These are phyloP conservation scores for Cutaneotrichosporon cavernicola DNA, from an alignment of 1,284 basidiomycete genomes.

Conservation along the genomic window DNA sequence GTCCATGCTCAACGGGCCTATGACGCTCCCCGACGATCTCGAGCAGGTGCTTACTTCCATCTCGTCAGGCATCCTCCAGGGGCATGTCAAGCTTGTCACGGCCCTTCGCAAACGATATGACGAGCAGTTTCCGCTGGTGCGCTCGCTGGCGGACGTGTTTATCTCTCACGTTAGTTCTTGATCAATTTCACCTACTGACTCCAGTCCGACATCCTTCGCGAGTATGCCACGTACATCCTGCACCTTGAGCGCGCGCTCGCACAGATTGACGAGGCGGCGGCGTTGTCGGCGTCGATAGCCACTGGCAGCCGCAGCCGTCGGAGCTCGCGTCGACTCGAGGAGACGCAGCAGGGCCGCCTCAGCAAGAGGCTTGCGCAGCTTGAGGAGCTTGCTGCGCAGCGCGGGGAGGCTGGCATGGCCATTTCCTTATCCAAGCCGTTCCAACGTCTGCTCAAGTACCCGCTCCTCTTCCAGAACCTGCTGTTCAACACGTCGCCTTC, in stretches of 20 bases:
- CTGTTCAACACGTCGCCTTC: conserved; percentile 92
- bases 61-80: conserved; percentile 76
- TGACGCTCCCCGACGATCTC: conserved; percentile 76
- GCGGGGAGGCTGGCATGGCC: conserved; percentile 86
- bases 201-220: conserved; percentile 85
- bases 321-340: conserved; percentile 24
- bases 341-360: conserved; percentile 24
- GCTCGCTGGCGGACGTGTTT: conserved; percentile 88
- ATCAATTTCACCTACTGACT: neutral
- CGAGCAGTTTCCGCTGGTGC: conserved; percentile 86
- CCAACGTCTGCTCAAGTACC: conserved; percentile 94
- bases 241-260: conserved; percentile 85
- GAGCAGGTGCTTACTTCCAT: conserved; percentile 80
- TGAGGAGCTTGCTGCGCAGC: conserved; percentile 74
- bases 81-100: conserved; percentile 77
- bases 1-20: conserved; percentile 18
- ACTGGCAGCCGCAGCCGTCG: conserved; percentile 56
- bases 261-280: conserved; percentile 75
- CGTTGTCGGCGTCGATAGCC: conserved; percentile 59
- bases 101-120: conserved; percentile 82
- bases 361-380: conserved; percentile 56
- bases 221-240: conserved; percentile 86
- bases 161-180: conserved; percentile 72
- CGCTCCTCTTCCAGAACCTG: conserved; percentile 95
- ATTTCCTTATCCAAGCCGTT: conserved; percentile 96